These are phyloP conservation scores for Phytophthora fragariae DNA, from an alignment of 352 stramenopile species.

Conservation along the genomic window DNA sequence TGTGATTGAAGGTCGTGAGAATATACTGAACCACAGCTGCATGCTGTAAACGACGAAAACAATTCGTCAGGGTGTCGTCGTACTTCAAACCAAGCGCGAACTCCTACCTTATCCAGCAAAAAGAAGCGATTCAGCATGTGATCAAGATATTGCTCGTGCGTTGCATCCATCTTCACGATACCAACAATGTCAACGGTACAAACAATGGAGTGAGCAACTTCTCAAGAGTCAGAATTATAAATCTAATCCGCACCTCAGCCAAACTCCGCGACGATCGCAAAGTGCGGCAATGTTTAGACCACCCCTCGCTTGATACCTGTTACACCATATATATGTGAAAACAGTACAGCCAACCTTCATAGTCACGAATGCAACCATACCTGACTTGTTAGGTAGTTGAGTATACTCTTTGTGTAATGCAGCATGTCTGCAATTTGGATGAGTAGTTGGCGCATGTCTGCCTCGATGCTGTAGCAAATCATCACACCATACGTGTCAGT, in stretches of 20 bases:
- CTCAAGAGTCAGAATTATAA: not conserved
- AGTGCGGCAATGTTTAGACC: conserved; percentile 28
- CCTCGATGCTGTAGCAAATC: conserved; percentile 44
- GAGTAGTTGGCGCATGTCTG: conserved; percentile 48
- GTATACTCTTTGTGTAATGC: conserved; percentile 74
- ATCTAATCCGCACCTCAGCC: conserved; percentile 30
- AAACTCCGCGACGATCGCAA: conserved; percentile 37
- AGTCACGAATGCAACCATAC: conserved; percentile 31
- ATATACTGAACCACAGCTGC: conserved; percentile 74
- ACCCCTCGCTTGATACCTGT: conserved; percentile 41
- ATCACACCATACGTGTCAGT: not conserved
- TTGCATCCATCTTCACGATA: conserved; percentile 60
- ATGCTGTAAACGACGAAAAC: conserved; percentile 40
- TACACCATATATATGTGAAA: not conserved
- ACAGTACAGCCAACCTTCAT: not conserved
- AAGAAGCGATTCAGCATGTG: conserved; percentile 76
- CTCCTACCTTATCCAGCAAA: conserved; percentile 68
- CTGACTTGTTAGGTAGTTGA: conserved; percentile 77
- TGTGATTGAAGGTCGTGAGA: conserved; percentile 75
- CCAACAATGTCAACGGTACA: not conserved
- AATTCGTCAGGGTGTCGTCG: not conserved
- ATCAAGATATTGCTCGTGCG: conserved; percentile 71
- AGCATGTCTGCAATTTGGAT: conserved; percentile 77
- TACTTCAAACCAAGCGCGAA: not conserved
- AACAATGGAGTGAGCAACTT: not conserved